Percentiles rank a stretch among this genome's conserved stretches.
These are phyloP conservation scores for Sugiyamaella grinbergsii DNA, from an alignment of 1,139 yeast genomes.

Conservation along the genomic window DNA sequence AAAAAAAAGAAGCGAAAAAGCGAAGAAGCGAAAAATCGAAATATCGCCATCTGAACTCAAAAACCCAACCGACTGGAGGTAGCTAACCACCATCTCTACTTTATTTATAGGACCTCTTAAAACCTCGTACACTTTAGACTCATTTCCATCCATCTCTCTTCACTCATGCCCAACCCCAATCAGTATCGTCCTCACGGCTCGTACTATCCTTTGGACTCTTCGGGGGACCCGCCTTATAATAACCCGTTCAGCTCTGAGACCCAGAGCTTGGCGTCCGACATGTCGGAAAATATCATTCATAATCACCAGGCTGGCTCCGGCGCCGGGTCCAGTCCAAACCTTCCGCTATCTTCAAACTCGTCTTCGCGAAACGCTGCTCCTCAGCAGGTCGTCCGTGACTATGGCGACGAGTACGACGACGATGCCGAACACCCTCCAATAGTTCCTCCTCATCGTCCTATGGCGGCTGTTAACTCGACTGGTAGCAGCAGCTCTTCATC, in stretches of 20 bases:
- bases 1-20: too few relatives aligned
- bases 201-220: slow-evolving; percentile 13
- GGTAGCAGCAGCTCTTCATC: slow-evolving; percentile 15
- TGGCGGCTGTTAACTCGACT: slow-evolving; percentile 13
- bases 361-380: slow-evolving; percentile 18
- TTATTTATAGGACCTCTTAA: neutral
- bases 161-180: slow-evolving; percentile 11
- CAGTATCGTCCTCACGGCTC: slow-evolving; percentile 10
- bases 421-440: slow-evolving; percentile 15
- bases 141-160: neutral
- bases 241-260: slow-evolving; percentile 39
- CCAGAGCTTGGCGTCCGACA: slow-evolving; percentile 30
- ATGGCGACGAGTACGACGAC: slow-evolving; percentile 22
- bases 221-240: slow-evolving; percentile 27
- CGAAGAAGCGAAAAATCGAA: neutral
- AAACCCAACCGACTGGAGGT: too few relatives aligned
- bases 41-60: neutral
- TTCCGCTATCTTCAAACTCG: slow-evolving; percentile 3
- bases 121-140: neutral
- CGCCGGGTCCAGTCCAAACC: slow-evolving; percentile 12
- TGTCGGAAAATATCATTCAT: slow-evolving; percentile 25
- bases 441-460: slow-evolving; percentile 23
- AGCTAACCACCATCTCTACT: too few relatives aligned
- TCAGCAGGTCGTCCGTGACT: slow-evolving; percentile 22
- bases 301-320: slow-evolving; percentile 15